These are phyloP conservation scores for Viola pubescens DNA, from an alignment of 441 rosid genomes.

Conservation along the genomic window DNA sequence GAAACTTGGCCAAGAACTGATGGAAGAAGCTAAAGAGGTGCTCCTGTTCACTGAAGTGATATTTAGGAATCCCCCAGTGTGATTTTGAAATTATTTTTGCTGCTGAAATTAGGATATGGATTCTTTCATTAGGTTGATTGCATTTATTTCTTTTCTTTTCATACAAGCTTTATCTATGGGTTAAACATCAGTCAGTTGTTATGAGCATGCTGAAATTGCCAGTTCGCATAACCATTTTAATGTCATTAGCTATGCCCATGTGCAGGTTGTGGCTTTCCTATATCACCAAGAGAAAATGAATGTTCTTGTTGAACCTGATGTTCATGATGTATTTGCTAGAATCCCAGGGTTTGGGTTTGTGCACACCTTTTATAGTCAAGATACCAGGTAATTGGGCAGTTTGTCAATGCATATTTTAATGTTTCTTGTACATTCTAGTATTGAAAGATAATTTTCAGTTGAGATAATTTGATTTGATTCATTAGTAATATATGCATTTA, in stretches of 20 bases:
- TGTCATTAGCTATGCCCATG: background rate
- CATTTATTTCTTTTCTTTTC: background rate
- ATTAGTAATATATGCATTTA: slow-evolving; percentile 9
- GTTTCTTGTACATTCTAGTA: too few relatives aligned
- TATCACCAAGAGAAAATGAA: slow-evolving; percentile 91
- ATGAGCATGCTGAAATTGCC: too few relatives aligned
- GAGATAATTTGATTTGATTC: background rate
- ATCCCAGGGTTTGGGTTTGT: slow-evolving; percentile 96
- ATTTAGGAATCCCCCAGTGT: too few relatives aligned
- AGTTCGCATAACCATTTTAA: too few relatives aligned
- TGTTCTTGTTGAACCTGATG: slow-evolving; percentile 95
- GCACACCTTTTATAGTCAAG: slow-evolving; percentile 96
- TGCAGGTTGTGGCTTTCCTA: slow-evolving; percentile 84
- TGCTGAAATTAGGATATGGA: background rate
- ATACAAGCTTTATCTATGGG: too few relatives aligned
- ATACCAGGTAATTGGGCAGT: slow-evolving; percentile 55
- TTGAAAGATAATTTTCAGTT: too few relatives aligned
- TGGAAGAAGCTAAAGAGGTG: slow-evolving; percentile 98
- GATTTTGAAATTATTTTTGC: background rate
- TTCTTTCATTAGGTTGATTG: background rate
- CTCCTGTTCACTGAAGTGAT: background rate
- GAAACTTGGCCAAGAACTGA: slow-evolving; percentile 82
- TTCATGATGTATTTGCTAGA: slow-evolving; percentile 93
- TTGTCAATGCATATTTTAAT: slow-evolving; percentile 10
- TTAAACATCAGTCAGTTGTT: too few relatives aligned